Evolutionary conservation across 192 early-diverging fungal species (phyloP).

Genomic region (Gigaspora rosea): DNA sequence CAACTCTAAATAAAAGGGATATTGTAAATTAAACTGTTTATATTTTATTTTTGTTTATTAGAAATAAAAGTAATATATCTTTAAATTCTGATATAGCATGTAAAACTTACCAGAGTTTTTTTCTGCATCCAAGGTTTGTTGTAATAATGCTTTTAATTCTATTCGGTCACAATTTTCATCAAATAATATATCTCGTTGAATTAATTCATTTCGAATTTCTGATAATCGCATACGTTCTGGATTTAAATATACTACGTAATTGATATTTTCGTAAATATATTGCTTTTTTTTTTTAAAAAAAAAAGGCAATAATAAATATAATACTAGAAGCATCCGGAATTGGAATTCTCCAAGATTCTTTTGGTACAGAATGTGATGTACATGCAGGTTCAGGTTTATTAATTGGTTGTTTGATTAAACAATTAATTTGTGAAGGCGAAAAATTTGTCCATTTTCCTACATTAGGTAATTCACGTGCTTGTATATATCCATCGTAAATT

Average conservation of each 20-base stretch:
- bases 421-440: not conserved
- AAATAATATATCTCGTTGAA: not conserved
- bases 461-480: not conserved
- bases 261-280: not conserved
- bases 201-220: conserved; percentile 2
- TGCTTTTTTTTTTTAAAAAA: too few species aligned
- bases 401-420: not conserved
- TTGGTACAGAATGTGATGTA: not conserved
- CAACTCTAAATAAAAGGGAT: not conserved
- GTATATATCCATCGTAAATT: conserved; percentile 2
- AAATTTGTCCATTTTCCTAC: not conserved
- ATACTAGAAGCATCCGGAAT: conserved; percentile 4
- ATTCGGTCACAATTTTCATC: too few species aligned
- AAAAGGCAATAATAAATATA: too few species aligned
- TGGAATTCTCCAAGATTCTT: conserved; percentile 1
- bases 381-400: not conserved
- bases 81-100: too few species aligned
- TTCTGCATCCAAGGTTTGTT: not conserved
- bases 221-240: not conserved
- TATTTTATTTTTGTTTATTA: not conserved
- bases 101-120: not conserved
- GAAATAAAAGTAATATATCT: not conserved
- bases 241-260: conserved; percentile 6
- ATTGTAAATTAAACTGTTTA: not conserved
- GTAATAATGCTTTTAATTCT: too few species aligned